Evolutionary conservation across 2,329 filamentous ascomycete genomes (phyloP).

Genomic region (Colletotrichum echinochloae): DNA sequence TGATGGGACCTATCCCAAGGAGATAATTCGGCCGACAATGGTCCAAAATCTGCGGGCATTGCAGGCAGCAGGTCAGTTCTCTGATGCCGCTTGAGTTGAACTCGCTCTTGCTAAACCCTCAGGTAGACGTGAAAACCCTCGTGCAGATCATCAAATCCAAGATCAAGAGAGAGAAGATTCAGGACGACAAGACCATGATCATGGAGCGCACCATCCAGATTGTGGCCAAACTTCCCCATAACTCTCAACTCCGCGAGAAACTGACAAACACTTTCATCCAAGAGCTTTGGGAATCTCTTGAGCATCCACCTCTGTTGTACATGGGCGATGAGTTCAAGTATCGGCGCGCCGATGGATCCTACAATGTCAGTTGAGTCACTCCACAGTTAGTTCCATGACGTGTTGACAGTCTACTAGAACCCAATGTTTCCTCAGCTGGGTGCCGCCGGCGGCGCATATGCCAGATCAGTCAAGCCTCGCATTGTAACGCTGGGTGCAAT

Average conservation of each 20-base stretch:
- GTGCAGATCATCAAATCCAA: constrained; percentile 71
- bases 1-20: constrained; percentile 68
- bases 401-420: constrained; percentile 58
- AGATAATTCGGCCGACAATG: constrained; percentile 63
- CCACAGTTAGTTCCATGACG: no score
- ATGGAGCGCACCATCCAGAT: constrained; percentile 81
- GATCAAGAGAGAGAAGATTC: constrained; percentile 69
- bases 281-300: constrained; percentile 77
- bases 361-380: constrained; percentile 62
- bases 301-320: constrained; percentile 78
- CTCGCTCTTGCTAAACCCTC: not conserved
- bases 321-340: constrained; percentile 73
- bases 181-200: constrained; percentile 82
- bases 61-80: constrained; percentile 56
- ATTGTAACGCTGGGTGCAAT: constrained; percentile 71
- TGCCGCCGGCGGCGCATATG: constrained; percentile 75
- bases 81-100: not conserved
- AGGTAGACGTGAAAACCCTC: constrained; percentile 72
- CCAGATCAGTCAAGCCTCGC: constrained; percentile 71
- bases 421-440: constrained; percentile 73
- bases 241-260: constrained; percentile 70
- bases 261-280: constrained; percentile 77
- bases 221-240: constrained; percentile 71
- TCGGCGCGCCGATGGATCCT: constrained; percentile 76
- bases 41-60: constrained; percentile 69